Conservation (phyloP, 2,329 filamentous ascomycete species). For the Helotiales sp. region DNA sequence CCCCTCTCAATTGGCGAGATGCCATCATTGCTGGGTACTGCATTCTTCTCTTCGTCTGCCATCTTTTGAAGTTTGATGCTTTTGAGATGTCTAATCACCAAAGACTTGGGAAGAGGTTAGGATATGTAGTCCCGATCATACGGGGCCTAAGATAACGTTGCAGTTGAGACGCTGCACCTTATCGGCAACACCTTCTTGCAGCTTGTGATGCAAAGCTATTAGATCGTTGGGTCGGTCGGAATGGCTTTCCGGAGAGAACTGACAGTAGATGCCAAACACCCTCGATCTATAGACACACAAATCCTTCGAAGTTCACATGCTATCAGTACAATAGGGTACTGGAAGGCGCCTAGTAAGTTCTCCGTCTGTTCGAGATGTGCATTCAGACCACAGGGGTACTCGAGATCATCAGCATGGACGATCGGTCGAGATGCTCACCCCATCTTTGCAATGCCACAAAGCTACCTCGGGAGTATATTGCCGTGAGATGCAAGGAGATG, state of each 20-base stretch:
- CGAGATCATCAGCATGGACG: neutral
- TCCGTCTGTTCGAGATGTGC: neutral
- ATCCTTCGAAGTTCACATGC: neutral
- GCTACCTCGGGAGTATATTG: neutral
- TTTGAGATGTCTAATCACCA: neutral
- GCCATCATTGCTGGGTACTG: neutral
- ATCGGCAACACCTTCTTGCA: neutral
- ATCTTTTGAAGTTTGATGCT: neutral
- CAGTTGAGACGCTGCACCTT: neutral
- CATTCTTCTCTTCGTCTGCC: constrained; percentile 4
- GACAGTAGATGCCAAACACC: too few relatives aligned
- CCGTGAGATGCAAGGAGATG: neutral
- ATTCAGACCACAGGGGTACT: neutral
- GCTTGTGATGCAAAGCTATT: neutral
- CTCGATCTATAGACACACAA: too few relatives aligned
- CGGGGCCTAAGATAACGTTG: neutral
- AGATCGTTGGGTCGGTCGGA: neutral
- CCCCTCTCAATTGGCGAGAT: constrained; percentile 5
- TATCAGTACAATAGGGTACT: neutral
- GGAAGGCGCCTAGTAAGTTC: neutral
- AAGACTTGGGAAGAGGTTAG: neutral
- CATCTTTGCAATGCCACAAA: neutral
- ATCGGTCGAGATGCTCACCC: neutral
- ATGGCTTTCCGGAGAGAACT: neutral
- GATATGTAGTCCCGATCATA: neutral